A percentile compares a stretch with the other conserved stretches of the same genome.
Conservation (phyloP, 768 basidiomycete species). For the Tricholoma bakamatsutake region DNA sequence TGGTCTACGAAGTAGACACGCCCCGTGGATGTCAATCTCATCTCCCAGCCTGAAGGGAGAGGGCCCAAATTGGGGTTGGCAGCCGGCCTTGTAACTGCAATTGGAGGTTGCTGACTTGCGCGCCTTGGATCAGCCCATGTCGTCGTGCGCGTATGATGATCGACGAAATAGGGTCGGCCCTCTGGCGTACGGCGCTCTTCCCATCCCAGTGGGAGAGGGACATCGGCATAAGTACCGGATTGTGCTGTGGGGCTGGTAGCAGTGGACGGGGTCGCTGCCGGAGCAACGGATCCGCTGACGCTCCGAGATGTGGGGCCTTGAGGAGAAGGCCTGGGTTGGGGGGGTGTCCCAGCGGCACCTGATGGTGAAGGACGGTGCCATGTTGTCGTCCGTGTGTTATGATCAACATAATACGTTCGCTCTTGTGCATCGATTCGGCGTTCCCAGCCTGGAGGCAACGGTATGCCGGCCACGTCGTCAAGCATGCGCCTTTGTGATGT, state of each 20-base stretch:
- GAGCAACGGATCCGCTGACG: constrained; percentile 16
- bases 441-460: constrained; percentile 80
- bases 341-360: constrained; percentile 19
- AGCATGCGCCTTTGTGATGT: constrained; percentile 24
- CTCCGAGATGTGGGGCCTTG: constrained; percentile 22
- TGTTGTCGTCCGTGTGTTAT: constrained; percentile 72
- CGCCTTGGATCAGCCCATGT: constrained; percentile 90
- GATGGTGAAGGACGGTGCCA: constrained; percentile 57
- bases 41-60: constrained; percentile 91
- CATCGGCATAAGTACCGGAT: constrained; percentile 44
- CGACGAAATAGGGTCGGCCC: constrained; percentile 62
- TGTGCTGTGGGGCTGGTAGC: constrained; percentile 21
- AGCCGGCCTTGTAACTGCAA: constrained; percentile 41
- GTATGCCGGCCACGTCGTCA: constrained; percentile 55
- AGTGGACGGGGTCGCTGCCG: constrained; percentile 14
- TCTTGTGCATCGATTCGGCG: constrained; percentile 68
- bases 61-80: constrained; percentile 66
- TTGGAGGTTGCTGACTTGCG: constrained; percentile 39
- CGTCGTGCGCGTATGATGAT: constrained; percentile 80
- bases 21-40: constrained; percentile 80
- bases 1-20: constrained; percentile 94
- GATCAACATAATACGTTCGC: constrained; percentile 83
- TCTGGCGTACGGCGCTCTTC: constrained; percentile 89
- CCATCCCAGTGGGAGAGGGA: constrained; percentile 85
- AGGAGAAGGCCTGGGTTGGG: constrained; percentile 20